A percentile compares a stretch with the other conserved stretches of the same genome.
These are phyloP conservation scores for Omphalotus guepiniiformis DNA, from an alignment of 768 basidiomycete species.

Conservation along the genomic window DNA sequence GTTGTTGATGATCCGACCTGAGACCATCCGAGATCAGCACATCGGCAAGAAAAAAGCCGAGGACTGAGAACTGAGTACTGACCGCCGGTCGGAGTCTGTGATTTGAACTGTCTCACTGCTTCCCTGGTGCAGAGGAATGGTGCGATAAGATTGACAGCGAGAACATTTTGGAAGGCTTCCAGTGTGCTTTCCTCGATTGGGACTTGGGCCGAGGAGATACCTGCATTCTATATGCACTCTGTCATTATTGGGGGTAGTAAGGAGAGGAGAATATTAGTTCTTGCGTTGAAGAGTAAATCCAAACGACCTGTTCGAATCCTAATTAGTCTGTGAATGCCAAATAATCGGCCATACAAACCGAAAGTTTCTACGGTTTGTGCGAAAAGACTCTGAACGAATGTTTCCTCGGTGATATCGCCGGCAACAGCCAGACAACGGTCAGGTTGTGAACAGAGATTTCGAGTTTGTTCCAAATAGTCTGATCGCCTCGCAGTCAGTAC, in stretches of 20 bases:
- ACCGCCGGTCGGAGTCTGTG: conserved; percentile 71
- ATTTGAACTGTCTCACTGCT: conserved; percentile 70
- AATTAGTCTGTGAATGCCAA: too few relatives aligned
- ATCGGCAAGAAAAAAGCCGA: background rate
- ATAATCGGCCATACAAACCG: conserved; percentile 33
- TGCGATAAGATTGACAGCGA: conserved; percentile 70
- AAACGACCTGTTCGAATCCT: conserved; percentile 42
- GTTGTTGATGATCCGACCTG: conserved; percentile 82
- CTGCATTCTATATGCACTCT: conserved; percentile 60
- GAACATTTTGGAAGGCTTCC: conserved; percentile 56
- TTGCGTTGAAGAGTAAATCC: conserved; percentile 79
- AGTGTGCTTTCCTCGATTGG: conserved; percentile 61
- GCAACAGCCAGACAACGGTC: conserved; percentile 39
- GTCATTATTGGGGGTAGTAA: too few relatives aligned
- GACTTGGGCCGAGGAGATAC: conserved; percentile 43
- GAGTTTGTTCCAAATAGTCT: conserved; percentile 56
- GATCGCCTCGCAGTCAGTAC: conserved; percentile 61
- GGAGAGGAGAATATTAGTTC: conserved; percentile 17
- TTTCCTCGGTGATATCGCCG: conserved; percentile 66
- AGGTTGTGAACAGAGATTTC: conserved; percentile 33
- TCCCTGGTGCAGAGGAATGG: conserved; percentile 76
- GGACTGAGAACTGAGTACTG: conserved; percentile 13
- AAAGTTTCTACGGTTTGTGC: conserved; percentile 46
- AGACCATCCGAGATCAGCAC: too few relatives aligned
- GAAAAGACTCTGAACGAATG: conserved; percentile 60